A percentile compares a stretch with the other conserved stretches of the same genome.
phyloP scores from a whole-genome alignment of 2,329 filamentous ascomycete genomes.

The Colletotrichum salicis region DNA sequence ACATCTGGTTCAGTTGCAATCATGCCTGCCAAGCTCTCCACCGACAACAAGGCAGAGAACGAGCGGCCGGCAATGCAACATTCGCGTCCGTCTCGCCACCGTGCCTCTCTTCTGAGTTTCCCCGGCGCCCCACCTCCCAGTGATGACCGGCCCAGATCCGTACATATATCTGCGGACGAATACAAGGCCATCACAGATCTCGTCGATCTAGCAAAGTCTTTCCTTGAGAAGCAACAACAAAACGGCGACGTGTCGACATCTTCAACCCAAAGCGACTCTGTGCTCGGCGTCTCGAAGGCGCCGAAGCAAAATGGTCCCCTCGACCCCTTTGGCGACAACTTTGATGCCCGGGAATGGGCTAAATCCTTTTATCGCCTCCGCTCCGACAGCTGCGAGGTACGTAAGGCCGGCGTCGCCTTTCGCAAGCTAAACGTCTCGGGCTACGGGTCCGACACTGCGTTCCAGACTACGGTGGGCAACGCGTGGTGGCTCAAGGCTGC shows the following conservation, averaged over 20 bases:
- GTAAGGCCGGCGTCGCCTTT: conserved; percentile 52
- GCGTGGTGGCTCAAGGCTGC: conserved; percentile 42
- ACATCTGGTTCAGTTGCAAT: background rate
- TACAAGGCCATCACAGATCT: conserved; percentile 32
- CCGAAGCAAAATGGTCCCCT: conserved; percentile 42
- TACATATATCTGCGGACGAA: conserved; percentile 28
- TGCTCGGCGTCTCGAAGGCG: conserved; percentile 3
- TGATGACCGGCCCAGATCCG: conserved; percentile 3
- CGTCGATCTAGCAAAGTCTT: conserved; percentile 24
- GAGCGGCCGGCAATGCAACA: background rate
- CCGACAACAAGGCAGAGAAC: background rate
- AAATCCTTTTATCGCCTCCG: conserved; percentile 40
- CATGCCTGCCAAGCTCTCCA: background rate
- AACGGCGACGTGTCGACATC: background rate
- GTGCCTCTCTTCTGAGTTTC: conserved; percentile 15
- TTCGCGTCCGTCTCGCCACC: background rate
- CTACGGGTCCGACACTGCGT: conserved; percentile 26
- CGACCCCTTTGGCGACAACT: conserved; percentile 60
- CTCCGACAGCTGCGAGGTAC: conserved; percentile 41
- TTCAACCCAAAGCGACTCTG: background rate
- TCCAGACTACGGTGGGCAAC: conserved; percentile 23
- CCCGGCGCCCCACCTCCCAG: conserved; percentile 3
- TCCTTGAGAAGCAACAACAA: conserved; percentile 23
- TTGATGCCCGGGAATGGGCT: conserved; percentile 56
- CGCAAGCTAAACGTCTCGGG: conserved; percentile 53